Base-by-base conservation (phyloP, 129 eudicot species). In the Escallonia rubra region DNA sequence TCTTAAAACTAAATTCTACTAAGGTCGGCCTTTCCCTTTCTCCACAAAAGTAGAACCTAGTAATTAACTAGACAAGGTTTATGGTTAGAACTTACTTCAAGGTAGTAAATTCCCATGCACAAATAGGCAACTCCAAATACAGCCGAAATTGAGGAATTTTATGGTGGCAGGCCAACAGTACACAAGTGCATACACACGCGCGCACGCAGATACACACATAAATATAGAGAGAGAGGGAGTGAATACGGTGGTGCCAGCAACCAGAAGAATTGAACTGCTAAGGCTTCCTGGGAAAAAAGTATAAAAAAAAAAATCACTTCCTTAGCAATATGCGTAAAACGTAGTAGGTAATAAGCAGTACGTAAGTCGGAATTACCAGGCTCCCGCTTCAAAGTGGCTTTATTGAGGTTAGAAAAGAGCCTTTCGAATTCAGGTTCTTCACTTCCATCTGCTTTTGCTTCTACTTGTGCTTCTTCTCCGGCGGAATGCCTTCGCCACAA, bases 181-280 rank as follows among this genome's bases (percentile, higher is more conserved):
- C 34, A 23, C 34, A 23, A 23, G 34, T 23, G 34, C 34, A 23
- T 23, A 1, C 34, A 1, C 34, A 23, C 34, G 34, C 34, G 34
- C 34, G 34, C 34, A 23, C 34, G 1, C 34, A 23, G 34, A 23
- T 23, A 23, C 34, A 23, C 34, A 23, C 34, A 23, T 23, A 23
- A 23, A 23, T 23, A 23, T 23, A 42, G 43, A 59, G 41, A 46
- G 52, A 47, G 66, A 65, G 12, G 77, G 80, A 52, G 73, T 34
- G 67, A 74, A 66, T 89, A 93, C 96, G 50, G 98, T 93, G 74
- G 98, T 93, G 61, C 98, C 98, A 63, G 98, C 88, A 59, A 93
- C 98, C 52, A 93, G 92, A 75, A 86, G 88, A 58, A 89, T 68
- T 15, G 98, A 73, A 70, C 92, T 79, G 65, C 81, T 76, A 47